phyloP scores from a whole-genome alignment of 2,329 filamentous ascomycete genomes.

The Septoria linicola region DNA sequence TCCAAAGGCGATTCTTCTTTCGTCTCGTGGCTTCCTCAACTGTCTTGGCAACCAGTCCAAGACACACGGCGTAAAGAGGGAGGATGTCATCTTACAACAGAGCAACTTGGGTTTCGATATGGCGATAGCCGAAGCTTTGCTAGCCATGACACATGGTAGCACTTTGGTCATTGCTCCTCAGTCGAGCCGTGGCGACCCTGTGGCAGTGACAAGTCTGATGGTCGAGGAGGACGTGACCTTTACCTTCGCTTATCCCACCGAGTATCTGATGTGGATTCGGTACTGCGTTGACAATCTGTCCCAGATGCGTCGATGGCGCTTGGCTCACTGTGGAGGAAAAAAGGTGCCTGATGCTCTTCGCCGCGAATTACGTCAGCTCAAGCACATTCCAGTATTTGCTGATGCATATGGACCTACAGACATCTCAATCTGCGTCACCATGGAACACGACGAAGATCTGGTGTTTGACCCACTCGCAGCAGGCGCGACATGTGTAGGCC shows the following conservation, averaged over 20 bases:
- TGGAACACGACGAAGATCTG: slow-evolving; percentile 7
- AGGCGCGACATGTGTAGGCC: slow-evolving; percentile 16
- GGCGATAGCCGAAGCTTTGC: slow-evolving; percentile 42
- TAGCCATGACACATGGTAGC: slow-evolving; percentile 41
- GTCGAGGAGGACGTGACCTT: slow-evolving; percentile 39
- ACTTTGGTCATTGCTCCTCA: slow-evolving; percentile 40
- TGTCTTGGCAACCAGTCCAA: slow-evolving; percentile 13
- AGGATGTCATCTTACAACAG: slow-evolving; percentile 41
- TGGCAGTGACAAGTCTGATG: slow-evolving; percentile 41
- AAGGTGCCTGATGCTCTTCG: slow-evolving; percentile 18
- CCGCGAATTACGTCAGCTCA: slow-evolving; percentile 8
- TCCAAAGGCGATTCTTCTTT: slow-evolving; percentile 23
- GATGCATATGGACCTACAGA: slow-evolving; percentile 24
- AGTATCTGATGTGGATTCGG: slow-evolving; percentile 38
- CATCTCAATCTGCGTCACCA: slow-evolving; percentile 17
- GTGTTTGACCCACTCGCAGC: slow-evolving; percentile 12
- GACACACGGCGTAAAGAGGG: slow-evolving; percentile 10
- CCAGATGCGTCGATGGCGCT: slow-evolving; percentile 29
- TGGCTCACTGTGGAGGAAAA: slow-evolving; percentile 40
- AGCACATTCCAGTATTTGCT: slow-evolving; percentile 3
- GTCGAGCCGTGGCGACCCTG: slow-evolving; percentile 38
- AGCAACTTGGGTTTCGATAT: slow-evolving; percentile 45
- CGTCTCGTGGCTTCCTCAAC: slow-evolving; percentile 19
- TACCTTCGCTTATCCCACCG: slow-evolving; percentile 45
- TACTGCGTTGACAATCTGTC: slow-evolving; percentile 16